Evolutionary conservation across 164 flowering plant species (phyloP).

Genomic region (Magnolia changhungtana): DNA sequence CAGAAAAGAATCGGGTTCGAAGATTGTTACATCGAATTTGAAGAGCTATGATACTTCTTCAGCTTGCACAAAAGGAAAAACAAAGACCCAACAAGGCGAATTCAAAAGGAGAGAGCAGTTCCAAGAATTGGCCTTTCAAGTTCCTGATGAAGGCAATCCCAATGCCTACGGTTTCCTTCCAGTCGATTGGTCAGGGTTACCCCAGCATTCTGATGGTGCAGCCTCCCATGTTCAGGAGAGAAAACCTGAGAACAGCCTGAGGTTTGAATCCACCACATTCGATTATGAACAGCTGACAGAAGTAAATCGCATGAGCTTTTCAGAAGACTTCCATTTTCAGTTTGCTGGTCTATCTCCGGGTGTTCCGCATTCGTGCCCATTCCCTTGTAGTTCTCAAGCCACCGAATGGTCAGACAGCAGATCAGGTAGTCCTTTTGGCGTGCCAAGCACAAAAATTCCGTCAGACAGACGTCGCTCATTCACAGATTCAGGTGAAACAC

Average conservation of each 20-base stretch:
- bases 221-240: background rate
- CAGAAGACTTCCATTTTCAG: slow-evolving; percentile 31
- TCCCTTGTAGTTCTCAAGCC: slow-evolving; percentile 30
- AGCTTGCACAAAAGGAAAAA: background rate
- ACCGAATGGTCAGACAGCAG: slow-evolving; percentile 14
- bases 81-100: background rate
- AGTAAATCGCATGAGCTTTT: slow-evolving; percentile 24
- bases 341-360: slow-evolving; percentile 26
- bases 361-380: slow-evolving; percentile 56
- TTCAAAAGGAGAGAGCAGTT: slow-evolving; percentile 14
- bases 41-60: background rate
- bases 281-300: slow-evolving; percentile 20
- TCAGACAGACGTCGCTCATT: slow-evolving; percentile 18
- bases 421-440: background rate
- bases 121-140: slow-evolving; percentile 15
- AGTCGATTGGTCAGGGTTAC: slow-evolving; percentile 18
- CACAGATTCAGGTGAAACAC: slow-evolving; percentile 10
- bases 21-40: background rate
- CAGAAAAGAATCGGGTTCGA: slow-evolving; percentile 18
- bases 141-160: slow-evolving; percentile 24
- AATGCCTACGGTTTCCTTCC: background rate
- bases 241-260: background rate
- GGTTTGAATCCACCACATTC: slow-evolving; percentile 23
- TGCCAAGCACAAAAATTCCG: slow-evolving; percentile 14
- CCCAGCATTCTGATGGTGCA: slow-evolving; percentile 1